A percentile compares a stretch with the other conserved stretches of the same genome.
These are phyloP conservation scores for Boletus vinaceobasis DNA, from an alignment of 768 basidiomycete species.

Conservation along the genomic window DNA sequence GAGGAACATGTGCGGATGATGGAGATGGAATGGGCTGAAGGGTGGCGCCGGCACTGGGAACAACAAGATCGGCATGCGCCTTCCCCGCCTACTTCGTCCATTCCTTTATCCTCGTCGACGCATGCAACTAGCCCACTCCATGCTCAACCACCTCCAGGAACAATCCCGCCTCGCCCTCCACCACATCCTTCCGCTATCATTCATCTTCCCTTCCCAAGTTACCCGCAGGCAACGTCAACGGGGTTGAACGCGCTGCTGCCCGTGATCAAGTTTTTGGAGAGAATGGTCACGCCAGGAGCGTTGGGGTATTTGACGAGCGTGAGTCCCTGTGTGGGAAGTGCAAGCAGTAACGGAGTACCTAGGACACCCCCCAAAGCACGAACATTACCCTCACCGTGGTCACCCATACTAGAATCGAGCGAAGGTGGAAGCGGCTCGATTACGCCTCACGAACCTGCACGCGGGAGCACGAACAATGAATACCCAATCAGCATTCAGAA, in stretches of 20 bases:
- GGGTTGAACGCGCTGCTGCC: conserved; percentile 60
- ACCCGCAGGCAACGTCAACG: conserved; percentile 49
- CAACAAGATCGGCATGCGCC: conserved; percentile 10
- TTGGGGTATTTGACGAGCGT: conserved; percentile 16
- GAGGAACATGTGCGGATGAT: conserved; percentile 71
- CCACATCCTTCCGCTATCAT: conserved; percentile 70
- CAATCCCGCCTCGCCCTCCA: conserved; percentile 58
- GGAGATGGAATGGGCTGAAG: conserved; percentile 63
- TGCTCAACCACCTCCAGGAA: neutral
- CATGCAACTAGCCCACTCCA: conserved; percentile 8
- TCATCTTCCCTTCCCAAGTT: conserved; percentile 73
- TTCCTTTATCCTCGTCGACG: neutral
- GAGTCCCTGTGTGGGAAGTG: neutral
- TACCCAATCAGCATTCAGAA: conserved; percentile 13
- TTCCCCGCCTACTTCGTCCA: neutral
- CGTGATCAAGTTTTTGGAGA: conserved; percentile 66
- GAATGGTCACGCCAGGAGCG: conserved; percentile 50
- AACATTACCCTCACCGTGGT: conserved; percentile 15
- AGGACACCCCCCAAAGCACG: conserved; percentile 9
- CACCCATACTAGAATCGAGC: conserved; percentile 15
- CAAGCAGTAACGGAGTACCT: conserved; percentile 2
- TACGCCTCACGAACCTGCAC: conserved; percentile 9
- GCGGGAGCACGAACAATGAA: conserved; percentile 9
- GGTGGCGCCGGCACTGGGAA: conserved; percentile 28
- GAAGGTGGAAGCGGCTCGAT: conserved; percentile 19